phyloP scores from a whole-genome alignment of 1,139 yeast species.

The Waltiozyma sp. region DNA sequence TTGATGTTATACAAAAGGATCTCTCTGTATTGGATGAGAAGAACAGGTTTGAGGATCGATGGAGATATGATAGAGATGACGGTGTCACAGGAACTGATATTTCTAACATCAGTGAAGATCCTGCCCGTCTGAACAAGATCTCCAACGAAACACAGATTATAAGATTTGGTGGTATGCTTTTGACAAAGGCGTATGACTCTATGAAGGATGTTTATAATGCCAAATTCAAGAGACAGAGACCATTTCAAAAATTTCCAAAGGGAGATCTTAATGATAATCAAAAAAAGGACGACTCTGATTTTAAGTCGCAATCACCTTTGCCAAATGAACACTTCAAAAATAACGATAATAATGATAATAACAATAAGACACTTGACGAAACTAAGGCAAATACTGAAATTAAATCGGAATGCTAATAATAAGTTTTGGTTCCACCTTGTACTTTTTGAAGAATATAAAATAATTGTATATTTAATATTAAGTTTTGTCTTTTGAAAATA shows the following conservation, averaged over 20 bases:
- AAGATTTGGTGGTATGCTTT: conserved; percentile 82
- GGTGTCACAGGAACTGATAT: conserved; percentile 35
- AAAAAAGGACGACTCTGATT: not conserved
- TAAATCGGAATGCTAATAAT: not conserved
- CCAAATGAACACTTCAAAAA: not conserved
- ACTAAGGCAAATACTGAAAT: not conserved
- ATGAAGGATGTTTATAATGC: conserved; percentile 31
- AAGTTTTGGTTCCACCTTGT: not conserved
- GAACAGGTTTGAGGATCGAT: conserved; percentile 53
- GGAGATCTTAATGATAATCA: not conserved
- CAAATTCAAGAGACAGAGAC: not conserved
- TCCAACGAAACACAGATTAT: conserved; percentile 82
- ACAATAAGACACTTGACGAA: not conserved
- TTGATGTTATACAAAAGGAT: conserved; percentile 1
- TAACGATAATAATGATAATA: not conserved
- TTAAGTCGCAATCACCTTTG: not conserved
- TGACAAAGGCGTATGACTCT: conserved; percentile 76
- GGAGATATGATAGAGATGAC: conserved; percentile 66
- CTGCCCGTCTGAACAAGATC: conserved; percentile 66
- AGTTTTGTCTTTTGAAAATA: too few relatives aligned
- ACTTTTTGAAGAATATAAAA: too few relatives aligned
- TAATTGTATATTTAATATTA: too few relatives aligned
- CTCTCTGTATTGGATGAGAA: conserved; percentile 29
- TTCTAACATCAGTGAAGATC: conserved; percentile 49
- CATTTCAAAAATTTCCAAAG: not conserved